Evolutionary conservation across 2,329 filamentous ascomycete genomes (phyloP), one percentile per base, ranked within the genome.

Genomic region (Corniculantispora saksenae): DNA sequence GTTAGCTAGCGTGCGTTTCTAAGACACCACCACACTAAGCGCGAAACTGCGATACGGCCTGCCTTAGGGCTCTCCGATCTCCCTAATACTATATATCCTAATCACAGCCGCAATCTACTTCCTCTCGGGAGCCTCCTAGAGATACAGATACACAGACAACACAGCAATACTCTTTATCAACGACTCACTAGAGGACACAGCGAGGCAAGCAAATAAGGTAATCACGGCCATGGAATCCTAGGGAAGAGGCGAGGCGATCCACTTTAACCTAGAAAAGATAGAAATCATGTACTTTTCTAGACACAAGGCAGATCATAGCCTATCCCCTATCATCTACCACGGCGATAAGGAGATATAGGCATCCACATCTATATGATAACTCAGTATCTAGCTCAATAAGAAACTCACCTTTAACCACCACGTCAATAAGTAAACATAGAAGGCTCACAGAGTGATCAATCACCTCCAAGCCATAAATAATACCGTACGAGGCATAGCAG

Each of bases 31-130:
- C 43, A 55, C 61, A 29, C 29, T 19, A 17, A 60, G 45, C 43
- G 50, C 55, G 19, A 27, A 35, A 57, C 48, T 66, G 10, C 32
- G 7, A 5, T 64, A 21, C 8, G 48, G 61, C 43, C 55, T 64
- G 13, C 61, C 48, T 3, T 17, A 66, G 45, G 57, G 65, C 56
- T 66, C 65, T 7, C 61, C 61, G 15, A 50, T 64, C 32, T 66
- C 61, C 27, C 51, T 32, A 19, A 64, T 66, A 23, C 50, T 64
- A 2, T 66, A 64, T 19, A 45, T 61, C 29, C 43, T 66, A 12
- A 50, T 57, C 15, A 66, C 25, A 23, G 57, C 32, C n/a, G 61
- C 50, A 50, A 63, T 66, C 47, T 63, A 63, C 35, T 55, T 23
- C 35, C 61, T 64, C 35, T 17, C 15, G 3, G 50, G 56, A 25